These are phyloP conservation scores for Penicillium thymicola DNA, from an alignment of 2,329 filamentous ascomycete species.

Conservation along the genomic window DNA sequence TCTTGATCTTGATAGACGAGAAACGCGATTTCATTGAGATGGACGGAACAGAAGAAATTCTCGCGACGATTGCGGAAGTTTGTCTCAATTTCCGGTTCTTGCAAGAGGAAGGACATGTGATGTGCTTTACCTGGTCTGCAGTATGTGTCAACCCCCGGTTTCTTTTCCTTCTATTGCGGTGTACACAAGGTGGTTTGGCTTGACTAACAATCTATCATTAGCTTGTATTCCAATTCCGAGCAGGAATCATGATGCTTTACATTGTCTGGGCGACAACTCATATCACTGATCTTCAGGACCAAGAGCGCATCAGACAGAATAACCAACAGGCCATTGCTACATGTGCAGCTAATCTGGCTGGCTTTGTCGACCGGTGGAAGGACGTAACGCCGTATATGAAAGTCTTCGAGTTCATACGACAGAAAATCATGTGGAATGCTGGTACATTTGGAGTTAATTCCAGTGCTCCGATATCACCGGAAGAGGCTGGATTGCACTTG, in stretches of 20 bases:
- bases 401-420: constrained; percentile 21
- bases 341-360: constrained; percentile 20
- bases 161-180: background rate
- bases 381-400: constrained; percentile 24
- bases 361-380: constrained; percentile 24
- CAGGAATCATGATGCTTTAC: constrained; percentile 28
- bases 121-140: constrained; percentile 32
- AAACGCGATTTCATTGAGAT: constrained; percentile 23
- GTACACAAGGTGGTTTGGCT: background rate
- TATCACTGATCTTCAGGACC: constrained; percentile 3
- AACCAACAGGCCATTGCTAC: constrained; percentile 21
- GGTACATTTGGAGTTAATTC: background rate
- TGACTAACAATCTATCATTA: constrained; percentile 1
- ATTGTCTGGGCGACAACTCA: constrained; percentile 21
- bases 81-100: constrained; percentile 26
- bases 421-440: constrained; percentile 6
- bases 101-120: constrained; percentile 29
- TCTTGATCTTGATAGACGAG: constrained; percentile 28
- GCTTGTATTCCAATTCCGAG: constrained; percentile 30
- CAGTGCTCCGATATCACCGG: background rate
- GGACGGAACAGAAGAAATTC: constrained; percentile 25
- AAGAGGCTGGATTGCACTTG: constrained; percentile 17
- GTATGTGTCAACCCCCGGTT: constrained; percentile 11
- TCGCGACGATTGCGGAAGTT: constrained; percentile 25
- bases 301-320: constrained; percentile 5